Evolutionary conservation across 768 basidiomycete genomes (phyloP), one percentile per base, ranked within the genome.

Genomic region (Lactarius deliciosus): DNA sequence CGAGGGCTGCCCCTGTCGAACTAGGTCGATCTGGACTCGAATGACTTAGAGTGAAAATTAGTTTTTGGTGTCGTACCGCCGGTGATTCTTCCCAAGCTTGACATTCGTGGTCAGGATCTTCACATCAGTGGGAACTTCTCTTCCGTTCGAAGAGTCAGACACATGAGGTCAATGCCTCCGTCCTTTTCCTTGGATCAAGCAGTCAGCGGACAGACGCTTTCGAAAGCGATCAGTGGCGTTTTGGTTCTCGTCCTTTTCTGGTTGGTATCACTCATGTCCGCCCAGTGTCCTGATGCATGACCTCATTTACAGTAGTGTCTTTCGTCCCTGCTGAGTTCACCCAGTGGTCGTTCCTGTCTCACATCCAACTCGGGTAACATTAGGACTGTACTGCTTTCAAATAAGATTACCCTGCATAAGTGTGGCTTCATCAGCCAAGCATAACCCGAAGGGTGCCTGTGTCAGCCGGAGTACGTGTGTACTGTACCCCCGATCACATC

Each of bases 201-300:
- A 36, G 9, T 36, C 34, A 34, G 36, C 10, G 36, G 36, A 36
- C 36, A 28, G 15, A 62, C 18, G 22, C 16, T 18, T 41, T 53
- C 55, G 34, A 38, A 65, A 43, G 41, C 60, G 60, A 62, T 32
- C 53, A 57, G 61, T 66, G 61, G 65, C 65, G 61, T 62, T 30
- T 32, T 34, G 30, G 36, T 40, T 38, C 16, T 25, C 55, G 30
- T 22, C 50, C 50, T 50, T 50, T 50, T 50, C 22, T 50, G 22
- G 41, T 47, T 55, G 38, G 34, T 45, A 56, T 50, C 43, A 25
- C 36, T 20, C 61, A 57, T 62, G 28, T 57, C 55, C 56, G 65
- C 55, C 50, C 45, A 25, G 30, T 50, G 56, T 40, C 32, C 41
- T 20, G 43, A 22, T 38, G 20, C 0, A 40, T 64, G 43, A 57